Evolutionary conservation across 2,329 filamentous ascomycete species (phyloP).

Genomic region (Trichophyton rubrum): DNA sequence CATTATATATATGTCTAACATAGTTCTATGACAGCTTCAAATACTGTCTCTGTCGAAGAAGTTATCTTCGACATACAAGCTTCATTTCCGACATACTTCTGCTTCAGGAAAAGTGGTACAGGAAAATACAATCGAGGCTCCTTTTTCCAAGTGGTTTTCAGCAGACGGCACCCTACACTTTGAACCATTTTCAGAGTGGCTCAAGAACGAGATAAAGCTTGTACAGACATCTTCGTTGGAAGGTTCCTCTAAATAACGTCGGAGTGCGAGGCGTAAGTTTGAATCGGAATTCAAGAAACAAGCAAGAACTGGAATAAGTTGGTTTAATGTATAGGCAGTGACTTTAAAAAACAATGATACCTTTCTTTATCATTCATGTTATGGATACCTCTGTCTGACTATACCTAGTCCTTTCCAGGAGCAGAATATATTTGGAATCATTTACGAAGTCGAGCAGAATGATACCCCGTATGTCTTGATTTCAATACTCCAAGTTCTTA

Average conservation of each 20-base stretch:
- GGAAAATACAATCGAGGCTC: slow-evolving; percentile 40
- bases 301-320: background rate
- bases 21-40: slow-evolving; percentile 39
- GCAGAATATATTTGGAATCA: too few relatives aligned
- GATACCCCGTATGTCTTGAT: too few relatives aligned
- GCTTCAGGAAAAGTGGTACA: slow-evolving; percentile 29
- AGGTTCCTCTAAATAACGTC: slow-evolving; percentile 19
- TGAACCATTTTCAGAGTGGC: slow-evolving; percentile 50
- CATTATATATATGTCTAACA: background rate
- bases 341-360: background rate
- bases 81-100: slow-evolving; percentile 46
- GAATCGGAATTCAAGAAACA: background rate
- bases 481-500: too few relatives aligned
- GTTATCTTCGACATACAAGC: slow-evolving; percentile 66
- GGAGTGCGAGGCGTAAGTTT: background rate
- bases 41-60: slow-evolving; percentile 65
- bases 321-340: background rate
- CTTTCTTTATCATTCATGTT: background rate
- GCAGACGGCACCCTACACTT: slow-evolving; percentile 46
- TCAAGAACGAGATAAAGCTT: slow-evolving; percentile 46
- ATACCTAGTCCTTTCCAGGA: background rate
- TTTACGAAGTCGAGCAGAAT: too few relatives aligned
- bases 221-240: slow-evolving; percentile 25
- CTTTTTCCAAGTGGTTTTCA: slow-evolving; percentile 51
- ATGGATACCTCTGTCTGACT: too few relatives aligned